These are phyloP conservation scores for Cladorrhinum sp. DNA, from an alignment of 2,329 filamentous ascomycete species.

Conservation along the genomic window DNA sequence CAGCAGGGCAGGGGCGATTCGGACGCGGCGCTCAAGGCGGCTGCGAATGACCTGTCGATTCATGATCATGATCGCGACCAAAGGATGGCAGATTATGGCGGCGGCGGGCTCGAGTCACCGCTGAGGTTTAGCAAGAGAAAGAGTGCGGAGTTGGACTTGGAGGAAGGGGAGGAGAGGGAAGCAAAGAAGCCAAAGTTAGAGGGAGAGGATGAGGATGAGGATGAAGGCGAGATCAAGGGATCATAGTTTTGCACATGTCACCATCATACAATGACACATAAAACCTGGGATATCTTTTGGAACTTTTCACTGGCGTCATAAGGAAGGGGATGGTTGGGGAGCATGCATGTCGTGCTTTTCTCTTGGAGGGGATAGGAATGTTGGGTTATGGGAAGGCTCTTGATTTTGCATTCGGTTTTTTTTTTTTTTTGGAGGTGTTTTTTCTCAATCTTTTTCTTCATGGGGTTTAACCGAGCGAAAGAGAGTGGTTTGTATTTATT, in stretches of 20 bases:
- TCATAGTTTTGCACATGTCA: conserved; percentile 18
- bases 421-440: neutral
- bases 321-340: neutral
- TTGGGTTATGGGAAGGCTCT: too few species aligned
- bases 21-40: conserved; percentile 33
- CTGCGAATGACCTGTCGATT: conserved; percentile 31
- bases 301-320: neutral
- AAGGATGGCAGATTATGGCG: conserved; percentile 18
- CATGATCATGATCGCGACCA: conserved; percentile 18
- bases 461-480: too few species aligned
- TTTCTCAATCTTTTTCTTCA: too few species aligned
- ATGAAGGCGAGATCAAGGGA: conserved; percentile 29
- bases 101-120: conserved; percentile 29
- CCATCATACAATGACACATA: neutral
- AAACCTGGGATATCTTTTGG: neutral
- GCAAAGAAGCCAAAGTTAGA: conserved; percentile 27
- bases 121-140: conserved; percentile 28
- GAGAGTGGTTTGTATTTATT: too few species aligned
- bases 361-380: too few species aligned
- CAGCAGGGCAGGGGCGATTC: conserved; percentile 30
- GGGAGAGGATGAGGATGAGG: conserved; percentile 29
- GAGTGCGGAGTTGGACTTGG: conserved; percentile 28
- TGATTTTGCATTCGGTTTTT: neutral
- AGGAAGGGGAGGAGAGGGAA: conserved; percentile 24
- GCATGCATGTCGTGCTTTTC: neutral